Base-by-base conservation (phyloP, 129 eudicot genomes). In the Flaveria bidentis region DNA sequence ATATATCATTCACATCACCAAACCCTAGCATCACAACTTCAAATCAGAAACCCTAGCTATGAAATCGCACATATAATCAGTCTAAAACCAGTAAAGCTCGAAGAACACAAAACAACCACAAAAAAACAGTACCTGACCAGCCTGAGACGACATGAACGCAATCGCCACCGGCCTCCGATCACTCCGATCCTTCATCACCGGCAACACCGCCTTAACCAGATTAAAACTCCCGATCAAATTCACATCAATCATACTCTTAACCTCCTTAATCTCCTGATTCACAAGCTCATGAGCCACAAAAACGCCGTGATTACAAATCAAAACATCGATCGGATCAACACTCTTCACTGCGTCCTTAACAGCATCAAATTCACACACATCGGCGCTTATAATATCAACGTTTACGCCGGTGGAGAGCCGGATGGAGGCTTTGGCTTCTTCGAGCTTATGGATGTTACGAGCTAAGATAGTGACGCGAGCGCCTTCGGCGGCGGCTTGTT, bases 281-380 rank as follows among this genome's bases (percentile, higher is more conserved):
- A 73, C 92, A 72, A 88, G 51, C 82, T 88, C 90, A 42, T 75
- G 73, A 18, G 97, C 84, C 0, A 81, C 87, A 75, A 81, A 86
- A 64, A 88, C 95, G 6, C 97, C 97, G 15, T 88, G 92, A 64
- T 87, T 88, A 67, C 95, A 91, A 13, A 88, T 75, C 82, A 91
- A 78, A 9, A 91, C 88, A 72, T 91, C 97, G 9, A 91, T 87
- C 9, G 87, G 84, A 2, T 86, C 95, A 0, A 81, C 86, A 17
- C 33, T 79, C 26, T 88, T 85, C 8, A 91, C 67, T 6, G 84
- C 97, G 30, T 62, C 67, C 80, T 82, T 85, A 2, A 91, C 84
- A 11, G 80, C 87, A 5, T 77, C 95, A 46, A 57, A 86, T 22
- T 91, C 90, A 45, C 92, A 64, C 13, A 87, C 97, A 55, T 91